Evolutionary conservation across 345 rosid genomes (phyloP), one percentile per base, ranked within the genome.

Genomic region (Acer campestre): DNA sequence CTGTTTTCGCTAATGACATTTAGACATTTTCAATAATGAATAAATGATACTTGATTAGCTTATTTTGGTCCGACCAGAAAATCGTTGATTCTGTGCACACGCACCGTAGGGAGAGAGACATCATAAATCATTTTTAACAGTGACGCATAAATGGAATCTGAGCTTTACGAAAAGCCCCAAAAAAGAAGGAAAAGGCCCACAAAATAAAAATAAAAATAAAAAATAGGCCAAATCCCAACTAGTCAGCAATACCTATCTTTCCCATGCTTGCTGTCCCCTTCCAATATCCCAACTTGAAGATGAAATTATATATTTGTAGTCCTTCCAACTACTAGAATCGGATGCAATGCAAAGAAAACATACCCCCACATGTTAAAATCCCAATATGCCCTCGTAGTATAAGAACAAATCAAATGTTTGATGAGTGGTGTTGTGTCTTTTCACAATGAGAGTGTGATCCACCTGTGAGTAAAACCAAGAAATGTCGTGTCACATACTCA

Each of bases 61-160:
- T 63, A n/a, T 7, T 1, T 18, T n/a, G 31, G 16, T 22, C 49
- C 8, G 31, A 29, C 51, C 35, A 64, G 31, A 75, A 11, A 51
- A 53, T 18, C 44, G 22, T 46, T 12, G 48, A 9, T 25, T 22
- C 6, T 42, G 25, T 25, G n/a, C 66, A 27, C 18, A 7, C 4
- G 7, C n/a, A 14, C 11, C 1, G 6, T 35, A 4, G 35, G 5
- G 35, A 31, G 38, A 35, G 38, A 35, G 38, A 20, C 10, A 56
- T 77, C 83, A 79, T 29, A 79, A 71, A 79, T 79, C 82, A 69
- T 79, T 66, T 63, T 22, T 73, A 81, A 85, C 72, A 78, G 74
- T 66, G 87, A 83, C 83, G 38, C 17, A 12, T 27, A 25, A 75
- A 85, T 73, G 86, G 90, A 85, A 88, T 85, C 88, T 75, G 63